Conservation (phyloP, 768 basidiomycete species). For the Rhodotorula toruloides region DNA sequence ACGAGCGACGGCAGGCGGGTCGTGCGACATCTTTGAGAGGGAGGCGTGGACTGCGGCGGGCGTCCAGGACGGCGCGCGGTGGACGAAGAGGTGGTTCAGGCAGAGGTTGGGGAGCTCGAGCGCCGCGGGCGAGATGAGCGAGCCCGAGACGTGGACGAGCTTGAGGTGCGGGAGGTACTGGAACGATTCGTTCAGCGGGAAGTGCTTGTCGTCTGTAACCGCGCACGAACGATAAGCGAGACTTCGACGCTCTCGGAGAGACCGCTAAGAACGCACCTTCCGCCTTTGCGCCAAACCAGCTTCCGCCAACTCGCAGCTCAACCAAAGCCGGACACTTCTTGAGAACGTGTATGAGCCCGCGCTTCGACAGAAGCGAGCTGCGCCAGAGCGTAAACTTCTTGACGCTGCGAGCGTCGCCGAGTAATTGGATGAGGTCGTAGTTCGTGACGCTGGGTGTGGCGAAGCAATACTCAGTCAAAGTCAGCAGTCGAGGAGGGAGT, state of each 20-base stretch:
- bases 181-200: conserved; percentile 29
- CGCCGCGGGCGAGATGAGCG: conserved; percentile 26
- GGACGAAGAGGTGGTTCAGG: conserved; percentile 31
- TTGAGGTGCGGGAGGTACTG: conserved; percentile 26
- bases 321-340: conserved; percentile 30
- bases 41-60: conserved; percentile 23
- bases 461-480: too few species aligned
- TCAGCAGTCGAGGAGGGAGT: background rate
- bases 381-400: conserved; percentile 35
- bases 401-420: conserved; percentile 25
- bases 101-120: conserved; percentile 13
- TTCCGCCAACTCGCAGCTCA: conserved; percentile 30
- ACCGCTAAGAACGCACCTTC: conserved; percentile 15
- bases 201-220: conserved; percentile 33
- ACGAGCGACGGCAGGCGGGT: conserved; percentile 10
- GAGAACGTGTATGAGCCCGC: conserved; percentile 29
- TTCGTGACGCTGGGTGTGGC: conserved; percentile 30
- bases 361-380: conserved; percentile 25
- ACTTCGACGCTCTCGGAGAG: too few species aligned
- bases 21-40: conserved; percentile 25
- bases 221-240: background rate
- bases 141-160: conserved; percentile 21
- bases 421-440: conserved; percentile 27
- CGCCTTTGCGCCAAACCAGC: conserved; percentile 38
- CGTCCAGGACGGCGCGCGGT: conserved; percentile 21